Base-by-base conservation (phyloP, 2,329 filamentous ascomycete species). In the Talaromyces atroroseus region DNA sequence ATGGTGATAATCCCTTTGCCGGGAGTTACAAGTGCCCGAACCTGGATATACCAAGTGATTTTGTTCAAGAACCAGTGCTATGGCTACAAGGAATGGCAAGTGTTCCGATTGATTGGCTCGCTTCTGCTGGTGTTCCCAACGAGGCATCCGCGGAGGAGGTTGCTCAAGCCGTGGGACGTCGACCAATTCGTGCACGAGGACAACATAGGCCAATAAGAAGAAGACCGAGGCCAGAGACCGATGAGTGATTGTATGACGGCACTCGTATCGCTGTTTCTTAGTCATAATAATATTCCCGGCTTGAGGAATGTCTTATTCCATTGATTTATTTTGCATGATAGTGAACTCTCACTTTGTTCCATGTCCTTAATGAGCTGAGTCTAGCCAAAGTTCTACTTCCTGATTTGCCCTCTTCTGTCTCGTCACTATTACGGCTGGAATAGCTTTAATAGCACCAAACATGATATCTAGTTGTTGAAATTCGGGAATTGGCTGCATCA, bases 31-130 rank as follows among this genome's bases (percentile, higher is more conserved):
- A 14, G 32, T 57, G 49, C 42, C 49, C 44, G 5, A 45, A 53
- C 21, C 10, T 57, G 24, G 49, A 57, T 36, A 44, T 57, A n/a
- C 55, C 55, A 3, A 3, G 2, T 34, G 40, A 14, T 14, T 36
- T 57, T 38, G 23, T 47, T n/a, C 50, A 29, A 8, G 49, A 57
- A 16, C 45, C 40, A 10, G n/a, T 32, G n/a, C 24, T n/a, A 12
- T 24, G n/a, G 23, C 6, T 32, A 20, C 18, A 20, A 14, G 26
- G 38, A 11, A 24, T 50, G 2, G n/a, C 47, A 20, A 3, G n/a
- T 46, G 8, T 56, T 29, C 29, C 36, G 16, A 11, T 49, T 23
- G 16, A 42, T 54, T 12, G 26, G 3, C 52, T 54, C 5, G 18
- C 24, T 2, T 10, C 8, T n/a, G 8, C 36, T 11, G 34, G 38